Evolutionary conservation across 805 yeast species (phyloP), one percentile per base, ranked within the genome.

Genomic region (Yarrowia alimentaria): DNA sequence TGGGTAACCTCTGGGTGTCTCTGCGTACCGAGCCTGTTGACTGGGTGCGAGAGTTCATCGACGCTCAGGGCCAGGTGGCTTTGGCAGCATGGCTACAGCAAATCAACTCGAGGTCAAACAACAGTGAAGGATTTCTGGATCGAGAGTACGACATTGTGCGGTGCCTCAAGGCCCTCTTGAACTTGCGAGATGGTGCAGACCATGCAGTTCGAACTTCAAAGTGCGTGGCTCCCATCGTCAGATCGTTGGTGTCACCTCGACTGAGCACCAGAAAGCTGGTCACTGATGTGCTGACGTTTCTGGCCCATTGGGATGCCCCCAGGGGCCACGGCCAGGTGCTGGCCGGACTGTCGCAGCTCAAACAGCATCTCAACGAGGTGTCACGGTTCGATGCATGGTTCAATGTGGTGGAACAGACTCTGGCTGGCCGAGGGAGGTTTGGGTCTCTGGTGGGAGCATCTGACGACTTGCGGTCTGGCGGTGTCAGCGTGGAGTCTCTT

Each of bases 371-470:
- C 63, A 33, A 58, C 58, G 52, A 60, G 42, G 31, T 59, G 18
- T 55, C 62, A 56, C 65, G 83, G 31, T 80, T 83, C 58, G 85
- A 81, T 55, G 74, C 82, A 28, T 88, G 96, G 96, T 61, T 87
- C 35, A 67, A 70, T 42, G 68, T 79, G 10, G 81, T 87, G 3
- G 82, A 76, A 45, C 77, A 75, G 42, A 82, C 90, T 0, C 60
- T 88, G 34, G 87, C 81, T 52, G 96, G 96, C 2, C 76, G 90
- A 58, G 98, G 98, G 6, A 83, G 80, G 59, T 74, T 85, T 76
- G 96, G 96, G 9, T 86, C 96, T 0, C 66, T 83, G 60, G 98
- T 91, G 7, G 97, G 97, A 1, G 95, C 96, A 0, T 82, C 87
- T 53, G 93, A 83, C 8, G 97, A 91, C 57, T 75, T 80, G 50